A percentile compares a stretch with the other conserved stretches of the same genome.
These are phyloP conservation scores for Adansonia grandidieri DNA, from an alignment of 441 rosid genomes.

Conservation along the genomic window DNA sequence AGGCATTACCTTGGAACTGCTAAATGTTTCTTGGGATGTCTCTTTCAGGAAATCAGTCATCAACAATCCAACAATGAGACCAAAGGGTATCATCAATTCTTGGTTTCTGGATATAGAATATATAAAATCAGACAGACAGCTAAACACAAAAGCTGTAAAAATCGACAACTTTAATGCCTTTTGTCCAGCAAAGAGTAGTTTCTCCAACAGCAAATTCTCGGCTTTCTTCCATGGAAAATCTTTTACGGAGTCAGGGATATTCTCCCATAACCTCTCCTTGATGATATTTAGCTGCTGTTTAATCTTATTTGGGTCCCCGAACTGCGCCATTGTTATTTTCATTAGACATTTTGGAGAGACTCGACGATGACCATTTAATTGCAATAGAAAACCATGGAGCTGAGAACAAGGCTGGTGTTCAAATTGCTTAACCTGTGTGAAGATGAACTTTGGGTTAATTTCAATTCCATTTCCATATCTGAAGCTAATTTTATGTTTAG, in stretches of 20 bases:
- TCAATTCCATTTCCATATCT: background rate
- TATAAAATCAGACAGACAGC: constrained; percentile 45
- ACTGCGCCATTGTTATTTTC: constrained; percentile 29
- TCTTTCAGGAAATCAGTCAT: background rate
- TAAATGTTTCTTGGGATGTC: constrained; percentile 9
- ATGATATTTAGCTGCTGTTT: constrained; percentile 29
- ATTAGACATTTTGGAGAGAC: constrained; percentile 20
- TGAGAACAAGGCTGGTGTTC: constrained; percentile 24
- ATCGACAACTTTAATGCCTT: constrained; percentile 48
- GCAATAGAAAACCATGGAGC: constrained; percentile 22
- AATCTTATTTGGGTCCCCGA: constrained; percentile 39
- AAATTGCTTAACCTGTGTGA: constrained; percentile 35
- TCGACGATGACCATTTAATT: background rate
- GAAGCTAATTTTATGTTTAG: no score
- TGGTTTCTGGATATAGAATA: constrained; percentile 37
- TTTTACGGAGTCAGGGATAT: constrained; percentile 38
- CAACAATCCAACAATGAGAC: background rate
- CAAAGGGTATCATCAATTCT: constrained; percentile 37
- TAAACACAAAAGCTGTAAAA: constrained; percentile 29
- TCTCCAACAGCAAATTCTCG: constrained; percentile 31
- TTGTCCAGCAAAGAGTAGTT: constrained; percentile 33
- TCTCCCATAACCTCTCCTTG: constrained; percentile 41
- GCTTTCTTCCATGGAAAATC: constrained; percentile 54
- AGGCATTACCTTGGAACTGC: background rate
- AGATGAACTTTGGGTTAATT: background rate